These are phyloP conservation scores for Sugiyamaella xylanicola DNA, from an alignment of 1,139 yeast species.

Conservation along the genomic window DNA sequence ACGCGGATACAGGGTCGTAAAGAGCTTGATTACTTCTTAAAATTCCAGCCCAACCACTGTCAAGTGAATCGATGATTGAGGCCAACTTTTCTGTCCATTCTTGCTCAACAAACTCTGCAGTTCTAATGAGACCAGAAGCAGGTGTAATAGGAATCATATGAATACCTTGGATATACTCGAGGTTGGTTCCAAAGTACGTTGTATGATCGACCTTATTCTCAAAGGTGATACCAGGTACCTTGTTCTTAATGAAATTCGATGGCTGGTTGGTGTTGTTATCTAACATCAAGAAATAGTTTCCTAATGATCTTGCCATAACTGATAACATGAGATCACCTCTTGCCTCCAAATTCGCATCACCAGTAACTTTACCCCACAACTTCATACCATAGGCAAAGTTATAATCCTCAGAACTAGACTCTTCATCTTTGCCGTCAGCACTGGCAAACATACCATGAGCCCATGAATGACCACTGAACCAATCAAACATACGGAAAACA, in stretches of 20 bases:
- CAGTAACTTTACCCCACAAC: constrained; percentile 73
- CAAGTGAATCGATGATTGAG: constrained; percentile 54
- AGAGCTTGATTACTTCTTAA: constrained; percentile 77
- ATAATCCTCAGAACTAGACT: constrained; percentile 78
- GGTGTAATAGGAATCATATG: constrained; percentile 94
- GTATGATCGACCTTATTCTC: constrained; percentile 93
- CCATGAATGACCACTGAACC: constrained; percentile 86
- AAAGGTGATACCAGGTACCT: constrained; percentile 71
- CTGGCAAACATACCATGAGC: constrained; percentile 71
- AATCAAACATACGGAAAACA: constrained; percentile 73
- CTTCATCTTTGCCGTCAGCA: constrained; percentile 80
- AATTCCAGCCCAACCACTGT: constrained; percentile 89
- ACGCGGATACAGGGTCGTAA: constrained; percentile 66
- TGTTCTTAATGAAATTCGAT: constrained; percentile 56
- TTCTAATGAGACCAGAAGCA: constrained; percentile 73
- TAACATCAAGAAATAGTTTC: constrained; percentile 59
- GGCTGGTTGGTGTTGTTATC: constrained; percentile 66
- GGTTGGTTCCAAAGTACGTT: constrained; percentile 76
- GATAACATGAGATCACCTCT: constrained; percentile 77
- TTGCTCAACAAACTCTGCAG: constrained; percentile 66
- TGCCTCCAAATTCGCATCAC: constrained; percentile 73
- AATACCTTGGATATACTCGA: constrained; percentile 90
- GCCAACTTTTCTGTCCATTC: constrained; percentile 72
- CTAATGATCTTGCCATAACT: constrained; percentile 62
- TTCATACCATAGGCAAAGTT: constrained; percentile 82